A percentile compares a stretch with the other conserved stretches of the same genome.
Conservation (phyloP, 2,329 filamentous ascomycete species). For the Didymella glomerata region DNA sequence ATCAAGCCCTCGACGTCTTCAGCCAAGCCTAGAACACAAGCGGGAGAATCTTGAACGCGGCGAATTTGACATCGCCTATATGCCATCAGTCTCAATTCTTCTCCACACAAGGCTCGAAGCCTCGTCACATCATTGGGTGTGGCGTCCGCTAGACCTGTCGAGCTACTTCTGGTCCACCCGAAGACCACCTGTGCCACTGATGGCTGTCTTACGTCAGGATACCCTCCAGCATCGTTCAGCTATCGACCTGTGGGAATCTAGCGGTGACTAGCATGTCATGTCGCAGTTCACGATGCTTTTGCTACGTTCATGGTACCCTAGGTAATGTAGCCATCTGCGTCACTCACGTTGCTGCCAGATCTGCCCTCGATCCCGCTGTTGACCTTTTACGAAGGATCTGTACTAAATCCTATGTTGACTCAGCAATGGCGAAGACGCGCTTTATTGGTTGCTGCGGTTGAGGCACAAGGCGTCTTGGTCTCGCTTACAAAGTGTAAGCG, state of each 20-base stretch:
- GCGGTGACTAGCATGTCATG: neutral
- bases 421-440: neutral
- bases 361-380: neutral
- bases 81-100: neutral
- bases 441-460: neutral
- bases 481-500: neutral
- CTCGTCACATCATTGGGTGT: conserved; percentile 1
- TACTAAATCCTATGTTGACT: neutral
- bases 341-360: neutral
- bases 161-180: neutral
- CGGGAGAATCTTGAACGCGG: neutral
- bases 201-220: neutral
- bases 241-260: neutral
- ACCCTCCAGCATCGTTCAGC: neutral
- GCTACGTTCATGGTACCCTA: neutral
- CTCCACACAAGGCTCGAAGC: neutral
- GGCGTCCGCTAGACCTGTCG: conserved; percentile 4
- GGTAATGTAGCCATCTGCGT: neutral
- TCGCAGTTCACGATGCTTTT: neutral
- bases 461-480: neutral
- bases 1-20: neutral
- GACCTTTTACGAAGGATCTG: neutral
- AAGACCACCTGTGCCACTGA: no score
- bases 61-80: neutral
- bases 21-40: neutral